phyloP scores from a whole-genome alignment of 75 land plant genomes.

The Chamaecyparis obtusa region DNA sequence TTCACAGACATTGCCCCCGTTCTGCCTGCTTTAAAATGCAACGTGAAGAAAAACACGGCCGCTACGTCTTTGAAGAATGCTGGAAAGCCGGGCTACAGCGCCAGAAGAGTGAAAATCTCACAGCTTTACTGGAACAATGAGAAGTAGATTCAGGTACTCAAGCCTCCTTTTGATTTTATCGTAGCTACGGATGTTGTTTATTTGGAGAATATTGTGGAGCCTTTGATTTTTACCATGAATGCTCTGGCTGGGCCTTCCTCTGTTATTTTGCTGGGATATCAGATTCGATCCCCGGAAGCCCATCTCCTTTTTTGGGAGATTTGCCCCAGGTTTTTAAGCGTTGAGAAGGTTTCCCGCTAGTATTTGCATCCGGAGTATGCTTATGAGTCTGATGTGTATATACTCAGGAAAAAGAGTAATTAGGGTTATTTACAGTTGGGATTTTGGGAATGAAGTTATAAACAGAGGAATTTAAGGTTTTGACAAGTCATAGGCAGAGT shows the following conservation, averaged over 20 bases:
- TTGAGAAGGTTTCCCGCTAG: conserved; percentile 68
- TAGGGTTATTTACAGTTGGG: neutral
- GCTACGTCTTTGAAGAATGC: conserved; percentile 34
- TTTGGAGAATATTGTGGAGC: conserved; percentile 75
- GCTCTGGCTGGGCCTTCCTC: conserved; percentile 57
- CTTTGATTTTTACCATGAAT: conserved; percentile 68
- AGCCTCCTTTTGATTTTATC: conserved; percentile 80
- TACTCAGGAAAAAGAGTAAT: conserved; percentile 55
- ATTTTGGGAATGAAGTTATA: neutral
- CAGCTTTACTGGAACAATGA: conserved; percentile 71
- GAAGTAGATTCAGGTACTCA: conserved; percentile 54
- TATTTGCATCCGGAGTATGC: conserved; percentile 86
- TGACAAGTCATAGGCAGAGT: neutral
- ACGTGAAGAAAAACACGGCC: conserved; percentile 76
- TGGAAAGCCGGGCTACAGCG: conserved; percentile 19
- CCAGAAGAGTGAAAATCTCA: conserved; percentile 45
- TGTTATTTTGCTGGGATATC: conserved; percentile 81
- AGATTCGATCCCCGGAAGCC: conserved; percentile 86
- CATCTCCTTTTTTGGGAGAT: conserved; percentile 80
- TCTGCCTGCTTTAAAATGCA: conserved; percentile 82
- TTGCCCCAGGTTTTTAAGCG: conserved; percentile 37
- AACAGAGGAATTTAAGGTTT: neutral
- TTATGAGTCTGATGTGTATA: conserved; percentile 74
- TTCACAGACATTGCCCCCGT: conserved; percentile 95
- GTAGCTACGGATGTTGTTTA: conserved; percentile 94